These are phyloP conservation scores for Cupressus sempervirens DNA, from an alignment of 75 land plant genomes.

Conservation along the genomic window DNA sequence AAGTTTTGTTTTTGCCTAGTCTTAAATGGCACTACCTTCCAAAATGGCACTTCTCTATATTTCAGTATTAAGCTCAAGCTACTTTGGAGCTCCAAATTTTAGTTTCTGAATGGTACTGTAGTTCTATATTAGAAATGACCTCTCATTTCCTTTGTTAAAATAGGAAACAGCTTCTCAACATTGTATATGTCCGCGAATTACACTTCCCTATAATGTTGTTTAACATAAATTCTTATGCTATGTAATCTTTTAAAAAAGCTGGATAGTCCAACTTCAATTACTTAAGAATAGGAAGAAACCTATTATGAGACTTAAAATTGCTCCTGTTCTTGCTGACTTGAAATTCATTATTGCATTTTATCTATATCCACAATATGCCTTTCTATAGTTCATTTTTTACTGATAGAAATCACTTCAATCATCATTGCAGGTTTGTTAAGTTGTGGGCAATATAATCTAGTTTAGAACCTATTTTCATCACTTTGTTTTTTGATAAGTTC, in stretches of 20 bases:
- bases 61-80: no score
- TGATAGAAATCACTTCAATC: background rate
- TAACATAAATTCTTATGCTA: no score
- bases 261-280: background rate
- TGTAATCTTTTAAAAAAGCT: background rate
- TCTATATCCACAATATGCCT: background rate
- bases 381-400: background rate
- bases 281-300: background rate
- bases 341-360: background rate
- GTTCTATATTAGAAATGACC: no score
- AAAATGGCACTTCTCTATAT: background rate
- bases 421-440: background rate
- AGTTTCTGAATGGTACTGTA: no score
- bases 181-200: no score
- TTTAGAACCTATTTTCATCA: background rate
- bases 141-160: no score
- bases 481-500: background rate
- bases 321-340: background rate
- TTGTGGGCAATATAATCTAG: background rate
- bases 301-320: background rate
- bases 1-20: background rate
- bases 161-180: no score
- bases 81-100: no score
- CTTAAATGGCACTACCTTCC: background rate
- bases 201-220: no score